These are phyloP conservation scores for Dothideomycetes sp. DNA, from an alignment of 2,329 filamentous ascomycete genomes.

Conservation along the genomic window DNA sequence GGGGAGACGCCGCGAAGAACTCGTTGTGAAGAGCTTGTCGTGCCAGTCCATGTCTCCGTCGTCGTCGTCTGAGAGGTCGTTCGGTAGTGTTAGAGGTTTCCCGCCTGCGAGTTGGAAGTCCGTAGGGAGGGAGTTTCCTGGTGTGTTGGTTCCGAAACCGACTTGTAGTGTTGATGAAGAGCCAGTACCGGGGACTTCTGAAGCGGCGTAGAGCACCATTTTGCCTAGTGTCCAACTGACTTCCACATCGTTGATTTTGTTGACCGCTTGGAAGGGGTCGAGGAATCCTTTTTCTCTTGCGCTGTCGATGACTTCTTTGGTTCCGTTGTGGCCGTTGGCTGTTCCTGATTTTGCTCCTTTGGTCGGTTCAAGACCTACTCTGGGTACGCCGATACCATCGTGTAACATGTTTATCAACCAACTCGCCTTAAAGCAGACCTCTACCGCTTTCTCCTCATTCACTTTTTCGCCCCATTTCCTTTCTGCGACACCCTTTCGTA, in stretches of 20 bases:
- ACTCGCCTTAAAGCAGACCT: slow-evolving; percentile 95
- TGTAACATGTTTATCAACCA: slow-evolving; percentile 97
- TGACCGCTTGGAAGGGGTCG: slow-evolving; percentile 82
- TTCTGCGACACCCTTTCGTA: slow-evolving; percentile 55
- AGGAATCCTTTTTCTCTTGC: slow-evolving; percentile 67
- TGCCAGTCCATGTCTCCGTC: slow-evolving; percentile 44
- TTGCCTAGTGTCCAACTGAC: slow-evolving; percentile 97
- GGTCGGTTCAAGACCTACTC: slow-evolving; percentile 56
- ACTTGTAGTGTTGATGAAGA: slow-evolving; percentile 60
- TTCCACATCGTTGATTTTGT: slow-evolving; percentile 85
- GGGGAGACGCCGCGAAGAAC: slow-evolving; percentile 57
- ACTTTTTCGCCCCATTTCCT: slow-evolving; percentile 69
- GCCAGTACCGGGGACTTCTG: slow-evolving; percentile 61
- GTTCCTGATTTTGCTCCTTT: too few relatives aligned
- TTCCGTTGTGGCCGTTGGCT: slow-evolving; percentile 54
- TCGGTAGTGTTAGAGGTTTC: slow-evolving; percentile 35
- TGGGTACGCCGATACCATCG: slow-evolving; percentile 87
- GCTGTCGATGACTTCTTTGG: slow-evolving; percentile 58
- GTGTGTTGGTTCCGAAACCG: slow-evolving; percentile 83
- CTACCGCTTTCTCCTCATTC: slow-evolving; percentile 61
- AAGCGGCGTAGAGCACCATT: slow-evolving; percentile 89
- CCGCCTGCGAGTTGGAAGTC: slow-evolving; percentile 78
- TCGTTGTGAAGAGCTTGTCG: slow-evolving; percentile 53
- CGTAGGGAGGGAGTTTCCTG: slow-evolving; percentile 32
- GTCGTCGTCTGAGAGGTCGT: slow-evolving; percentile 30